Base-by-base conservation (phyloP, 306 rosid genomes). In the Trichosanthes truncata region DNA sequence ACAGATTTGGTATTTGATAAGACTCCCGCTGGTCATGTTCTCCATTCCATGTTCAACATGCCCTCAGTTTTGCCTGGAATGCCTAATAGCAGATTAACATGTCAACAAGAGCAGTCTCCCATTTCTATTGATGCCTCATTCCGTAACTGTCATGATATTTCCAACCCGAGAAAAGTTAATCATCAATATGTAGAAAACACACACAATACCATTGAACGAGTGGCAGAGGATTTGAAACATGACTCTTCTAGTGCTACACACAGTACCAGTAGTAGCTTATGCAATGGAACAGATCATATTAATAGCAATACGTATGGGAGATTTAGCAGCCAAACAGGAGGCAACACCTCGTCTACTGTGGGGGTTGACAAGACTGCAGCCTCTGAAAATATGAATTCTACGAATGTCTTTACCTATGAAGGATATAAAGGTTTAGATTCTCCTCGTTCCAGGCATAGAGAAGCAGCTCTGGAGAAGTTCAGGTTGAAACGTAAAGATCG, bases 391-490 rank as follows among this genome's bases (percentile, higher is more conserved):
- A 76, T 80, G 76, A 85, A 86, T 20, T 84, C 76, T 49, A 60
- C 63, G 53, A 57, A 84, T 57, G 13, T 26, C 26, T 69, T 40
- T 36, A 59, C 81, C 76, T 76, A 78, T 77, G 90, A 85, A 62
- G 86, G 83, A 49, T 65, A 72, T 73, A 76, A 82, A 83, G 81
- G 78, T 23, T 38, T 61, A 80, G 86, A 85, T 79, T 77, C 89
- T 61, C 85, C 79, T 72, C 83, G 73, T 53, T 66, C 82, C 29
- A 88, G 84, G 82, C 92, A 81, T 71, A 93, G 97, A 81, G 90
- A 93, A 89, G 97, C 93, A 40, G 94, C 93, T 61, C 86, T 91
- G 72, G 79, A 82, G 17, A 93, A 88, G 87, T 91, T 88, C 82
- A 81, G 90, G 29, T 78, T 89, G 85, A 91, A 93, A 84, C 83